phyloP scores from a whole-genome alignment of 1,139 yeast species.

The Yamadazyma sp. region DNA sequence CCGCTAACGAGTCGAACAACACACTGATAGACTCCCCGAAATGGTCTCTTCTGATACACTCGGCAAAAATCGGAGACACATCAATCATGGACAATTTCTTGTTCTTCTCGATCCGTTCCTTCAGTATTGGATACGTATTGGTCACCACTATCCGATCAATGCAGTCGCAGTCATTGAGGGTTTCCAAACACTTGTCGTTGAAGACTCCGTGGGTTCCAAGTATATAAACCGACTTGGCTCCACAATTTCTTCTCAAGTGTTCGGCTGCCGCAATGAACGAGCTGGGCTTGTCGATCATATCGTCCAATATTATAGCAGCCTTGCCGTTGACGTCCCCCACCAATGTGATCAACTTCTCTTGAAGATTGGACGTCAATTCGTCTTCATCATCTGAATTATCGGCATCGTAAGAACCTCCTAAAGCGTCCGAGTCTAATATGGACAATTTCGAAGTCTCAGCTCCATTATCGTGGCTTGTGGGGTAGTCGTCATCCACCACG shows the following conservation, averaged over 20 bases:
- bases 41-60: slow-evolving; percentile 97
- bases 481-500: slow-evolving; percentile 87
- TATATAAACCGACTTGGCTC: slow-evolving; percentile 86
- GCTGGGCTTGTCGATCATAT: slow-evolving; percentile 93
- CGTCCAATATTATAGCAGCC: slow-evolving; percentile 92
- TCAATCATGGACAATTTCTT: slow-evolving; percentile 83
- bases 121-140: slow-evolving; percentile 87
- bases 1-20: slow-evolving; percentile 80
- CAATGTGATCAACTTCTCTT: slow-evolving; percentile 87
- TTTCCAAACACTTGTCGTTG: slow-evolving; percentile 81
- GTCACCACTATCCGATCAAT: slow-evolving; percentile 92
- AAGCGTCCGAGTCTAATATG: slow-evolving; percentile 48
- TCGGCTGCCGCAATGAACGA: slow-evolving; percentile 97
- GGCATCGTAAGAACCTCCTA: slow-evolving; percentile 85
- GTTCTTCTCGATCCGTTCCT: slow-evolving; percentile 54
- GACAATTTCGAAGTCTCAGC: slow-evolving; percentile 11
- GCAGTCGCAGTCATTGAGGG: slow-evolving; percentile 71
- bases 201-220: slow-evolving; percentile 96
- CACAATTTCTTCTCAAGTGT: slow-evolving; percentile 91
- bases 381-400: slow-evolving; percentile 81
- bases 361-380: slow-evolving; percentile 64
- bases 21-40: slow-evolving; percentile 96
- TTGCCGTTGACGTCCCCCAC: slow-evolving; percentile 94
- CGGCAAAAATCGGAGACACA: slow-evolving; percentile 93
- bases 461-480: slow-evolving; percentile 5